These are phyloP conservation scores for Gossypium arboreum DNA, from an alignment of 345 rosid genomes.

Conservation along the genomic window DNA sequence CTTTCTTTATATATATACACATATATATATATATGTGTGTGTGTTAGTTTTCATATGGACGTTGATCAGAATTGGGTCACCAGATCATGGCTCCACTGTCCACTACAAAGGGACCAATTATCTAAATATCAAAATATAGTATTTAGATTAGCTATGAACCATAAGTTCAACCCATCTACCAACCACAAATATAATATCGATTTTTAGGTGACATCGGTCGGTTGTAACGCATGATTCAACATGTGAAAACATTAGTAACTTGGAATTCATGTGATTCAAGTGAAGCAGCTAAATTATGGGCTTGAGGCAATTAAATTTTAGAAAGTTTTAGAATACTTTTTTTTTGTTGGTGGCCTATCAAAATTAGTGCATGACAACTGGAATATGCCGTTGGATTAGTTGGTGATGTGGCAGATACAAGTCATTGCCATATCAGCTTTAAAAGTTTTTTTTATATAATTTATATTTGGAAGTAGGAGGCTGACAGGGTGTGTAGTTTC, in stretches of 20 bases:
- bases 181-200: slow-evolving; percentile 7
- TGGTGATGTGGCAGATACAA: slow-evolving; percentile 1
- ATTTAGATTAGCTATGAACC: slow-evolving; percentile 1
- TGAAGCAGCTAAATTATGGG: background rate
- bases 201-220: background rate
- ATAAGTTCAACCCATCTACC: background rate
- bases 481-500: slow-evolving; percentile 6
- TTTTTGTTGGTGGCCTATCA: background rate
- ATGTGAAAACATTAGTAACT: background rate
- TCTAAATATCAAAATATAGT: too few species aligned
- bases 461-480: background rate
- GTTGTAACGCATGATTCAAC: background rate
- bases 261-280: background rate
- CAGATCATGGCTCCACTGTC: slow-evolving; percentile 2
- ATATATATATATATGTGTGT: too few species aligned
- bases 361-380: slow-evolving; percentile 20
- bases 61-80: background rate
- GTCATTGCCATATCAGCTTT: slow-evolving; percentile 13
- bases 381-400: slow-evolving; percentile 26
- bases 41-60: too few species aligned
- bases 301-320: background rate
- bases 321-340: background rate
- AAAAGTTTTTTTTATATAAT: background rate
- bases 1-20: too few species aligned
- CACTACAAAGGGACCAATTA: too few species aligned